Conservation (phyloP, 257 asterid genomes). For the Solanum etuberosum region DNA sequence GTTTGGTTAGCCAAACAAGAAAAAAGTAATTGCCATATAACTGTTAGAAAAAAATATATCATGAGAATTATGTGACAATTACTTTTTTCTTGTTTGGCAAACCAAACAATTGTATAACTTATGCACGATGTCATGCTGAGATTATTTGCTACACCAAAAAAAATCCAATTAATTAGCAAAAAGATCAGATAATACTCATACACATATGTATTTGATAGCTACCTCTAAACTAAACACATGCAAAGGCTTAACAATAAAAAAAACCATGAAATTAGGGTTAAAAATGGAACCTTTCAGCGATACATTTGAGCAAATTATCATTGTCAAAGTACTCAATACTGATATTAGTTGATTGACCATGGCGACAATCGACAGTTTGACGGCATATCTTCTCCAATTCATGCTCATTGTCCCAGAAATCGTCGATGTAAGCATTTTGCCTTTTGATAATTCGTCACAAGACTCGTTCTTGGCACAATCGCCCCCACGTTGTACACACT, state of each 20-base stretch:
- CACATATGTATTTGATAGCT: not conserved
- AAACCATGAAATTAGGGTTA: not conserved
- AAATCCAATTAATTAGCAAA: too few species aligned
- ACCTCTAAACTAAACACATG: not conserved
- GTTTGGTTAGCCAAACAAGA: too few species aligned
- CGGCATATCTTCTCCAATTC: slow-evolving; percentile 1
- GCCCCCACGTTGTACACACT: not conserved
- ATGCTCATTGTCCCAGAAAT: not conserved
- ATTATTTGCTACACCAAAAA: too few species aligned
- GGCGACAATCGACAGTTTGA: slow-evolving; percentile 8
- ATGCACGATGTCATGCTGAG: too few species aligned
- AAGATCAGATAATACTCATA: too few species aligned
- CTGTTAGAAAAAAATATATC: too few species aligned
- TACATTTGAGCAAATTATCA: slow-evolving; percentile 4
- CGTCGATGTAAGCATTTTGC: not conserved
- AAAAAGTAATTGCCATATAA: too few species aligned
- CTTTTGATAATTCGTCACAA: slow-evolving; percentile 11
- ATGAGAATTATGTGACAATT: too few species aligned
- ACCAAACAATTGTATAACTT: too few species aligned
- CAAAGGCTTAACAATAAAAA: not conserved
- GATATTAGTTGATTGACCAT: slow-evolving; percentile 10
- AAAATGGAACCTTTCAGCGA: slow-evolving; percentile 8
- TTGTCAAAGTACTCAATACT: not conserved
- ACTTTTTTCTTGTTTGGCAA: too few species aligned
- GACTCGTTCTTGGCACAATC: not conserved